Conservation (phyloP, 2,329 filamentous ascomycete species). For the Rhexocercosporidium sp. region DNA sequence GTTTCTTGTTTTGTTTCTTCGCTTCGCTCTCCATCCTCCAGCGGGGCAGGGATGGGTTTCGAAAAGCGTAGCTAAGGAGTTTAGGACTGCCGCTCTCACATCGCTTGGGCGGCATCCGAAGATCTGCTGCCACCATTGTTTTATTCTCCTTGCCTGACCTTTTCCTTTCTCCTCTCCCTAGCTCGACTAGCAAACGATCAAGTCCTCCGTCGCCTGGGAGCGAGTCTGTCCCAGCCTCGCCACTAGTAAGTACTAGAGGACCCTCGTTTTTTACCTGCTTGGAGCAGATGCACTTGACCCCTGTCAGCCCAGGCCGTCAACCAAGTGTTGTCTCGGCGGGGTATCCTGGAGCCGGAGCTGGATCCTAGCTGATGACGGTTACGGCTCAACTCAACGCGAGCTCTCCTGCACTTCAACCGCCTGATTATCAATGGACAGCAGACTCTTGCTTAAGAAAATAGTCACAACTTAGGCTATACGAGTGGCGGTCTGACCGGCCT, state of each 20-base stretch:
- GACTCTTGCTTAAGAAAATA: background rate
- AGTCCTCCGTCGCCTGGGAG: too few relatives aligned
- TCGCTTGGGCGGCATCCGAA: background rate
- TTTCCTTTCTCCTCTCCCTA: background rate
- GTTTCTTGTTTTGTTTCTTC: conserved; percentile 7
- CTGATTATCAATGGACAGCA: conserved; percentile 4
- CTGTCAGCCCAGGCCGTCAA: conserved; percentile 1
- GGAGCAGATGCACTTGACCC: background rate
- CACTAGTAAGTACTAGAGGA: background rate
- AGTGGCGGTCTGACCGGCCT: conserved; percentile 14
- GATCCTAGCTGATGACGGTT: conserved; percentile 1
- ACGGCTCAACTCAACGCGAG: conserved; percentile 3
- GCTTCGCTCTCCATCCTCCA: background rate
- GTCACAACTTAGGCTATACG: conserved; percentile 5
- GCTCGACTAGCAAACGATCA: too few relatives aligned
- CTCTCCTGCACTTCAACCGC: background rate
- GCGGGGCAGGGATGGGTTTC: background rate
- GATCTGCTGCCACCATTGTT: conserved; percentile 3
- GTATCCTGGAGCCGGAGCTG: background rate
- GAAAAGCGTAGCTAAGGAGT: background rate
- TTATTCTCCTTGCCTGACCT: background rate
- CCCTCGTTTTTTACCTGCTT: background rate
- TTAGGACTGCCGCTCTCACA: background rate
- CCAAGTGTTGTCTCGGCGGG: background rate
- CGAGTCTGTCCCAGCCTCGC: background rate